Conservation (phyloP, 805 yeast species). For the Saturnispora hagleri region DNA sequence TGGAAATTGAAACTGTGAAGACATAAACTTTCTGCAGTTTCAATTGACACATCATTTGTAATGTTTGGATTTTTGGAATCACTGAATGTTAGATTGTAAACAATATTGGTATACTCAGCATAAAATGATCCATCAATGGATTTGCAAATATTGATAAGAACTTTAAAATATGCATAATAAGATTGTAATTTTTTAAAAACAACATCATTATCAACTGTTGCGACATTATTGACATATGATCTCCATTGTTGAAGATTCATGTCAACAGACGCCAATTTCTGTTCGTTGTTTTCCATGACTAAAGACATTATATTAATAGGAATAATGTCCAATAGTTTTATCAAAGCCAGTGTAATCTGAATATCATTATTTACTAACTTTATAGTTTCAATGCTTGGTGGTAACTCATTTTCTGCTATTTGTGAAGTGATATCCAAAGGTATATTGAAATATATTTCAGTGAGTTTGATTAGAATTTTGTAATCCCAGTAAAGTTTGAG, state of each 20-base stretch:
- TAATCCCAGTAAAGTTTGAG: conserved; percentile 38
- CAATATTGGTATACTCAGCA: conserved; percentile 16
- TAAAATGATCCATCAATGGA: conserved; percentile 16
- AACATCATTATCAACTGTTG: conserved; percentile 17
- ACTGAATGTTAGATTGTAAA: conserved; percentile 18
- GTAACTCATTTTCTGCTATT: conserved; percentile 16
- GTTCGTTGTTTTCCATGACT: conserved; percentile 12
- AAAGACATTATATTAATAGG: conserved; percentile 24
- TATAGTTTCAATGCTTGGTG: conserved; percentile 29
- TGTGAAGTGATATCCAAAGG: conserved; percentile 14
- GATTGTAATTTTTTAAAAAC: conserved; percentile 24
- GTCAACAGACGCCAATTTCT: conserved; percentile 16
- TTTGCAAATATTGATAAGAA: conserved; percentile 18
- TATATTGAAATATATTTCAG: conserved; percentile 23
- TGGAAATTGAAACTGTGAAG: conserved; percentile 28
- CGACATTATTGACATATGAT: conserved; percentile 13
- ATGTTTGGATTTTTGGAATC: conserved; percentile 10
- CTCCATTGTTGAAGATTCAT: conserved; percentile 22
- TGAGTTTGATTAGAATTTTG: conserved; percentile 26
- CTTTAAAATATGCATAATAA: conserved; percentile 24
- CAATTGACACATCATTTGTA: conserved; percentile 14
- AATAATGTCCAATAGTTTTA: conserved; percentile 25
- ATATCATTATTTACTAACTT: conserved; percentile 28
- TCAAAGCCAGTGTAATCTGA: conserved; percentile 25
- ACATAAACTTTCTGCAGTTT: conserved; percentile 20